phyloP scores from a whole-genome alignment of 176 grass and related monocot genomes.

The Alloteropsis semialata region DNA sequence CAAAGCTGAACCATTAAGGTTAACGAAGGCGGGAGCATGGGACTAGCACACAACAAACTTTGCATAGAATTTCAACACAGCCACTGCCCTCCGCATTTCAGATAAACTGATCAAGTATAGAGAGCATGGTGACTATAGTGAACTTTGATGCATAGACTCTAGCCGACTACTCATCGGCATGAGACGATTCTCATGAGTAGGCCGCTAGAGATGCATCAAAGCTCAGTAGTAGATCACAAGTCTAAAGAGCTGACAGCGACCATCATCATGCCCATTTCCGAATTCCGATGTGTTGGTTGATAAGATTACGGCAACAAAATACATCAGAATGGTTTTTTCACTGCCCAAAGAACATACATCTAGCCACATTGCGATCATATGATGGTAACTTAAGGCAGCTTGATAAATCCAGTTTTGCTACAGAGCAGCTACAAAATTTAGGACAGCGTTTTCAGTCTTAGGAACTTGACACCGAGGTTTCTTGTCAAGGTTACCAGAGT shows the following conservation, averaged over 20 bases:
- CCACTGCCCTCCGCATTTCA: neutral
- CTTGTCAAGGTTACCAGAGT: slow-evolving; percentile 15
- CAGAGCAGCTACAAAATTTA: slow-evolving; percentile 56
- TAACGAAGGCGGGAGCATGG: neutral
- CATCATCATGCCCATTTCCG: neutral
- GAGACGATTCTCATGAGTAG: too few relatives aligned
- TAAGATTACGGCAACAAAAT: neutral
- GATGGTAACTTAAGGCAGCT: slow-evolving; percentile 22
- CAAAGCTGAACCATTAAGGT: neutral
- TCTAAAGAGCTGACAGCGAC: neutral
- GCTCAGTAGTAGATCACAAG: neutral
- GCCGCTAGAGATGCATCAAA: neutral
- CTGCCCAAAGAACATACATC: neutral
- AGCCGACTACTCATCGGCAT: too few relatives aligned
- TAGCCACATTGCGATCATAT: neutral
- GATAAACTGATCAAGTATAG: neutral
- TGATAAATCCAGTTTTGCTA: slow-evolving; percentile 38
- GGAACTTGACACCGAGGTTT: slow-evolving; percentile 3
- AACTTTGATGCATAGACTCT: too few relatives aligned
- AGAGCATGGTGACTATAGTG: neutral
- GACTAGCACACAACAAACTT: neutral
- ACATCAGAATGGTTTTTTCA: neutral
- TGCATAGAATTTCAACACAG: too few relatives aligned
- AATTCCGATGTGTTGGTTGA: neutral
- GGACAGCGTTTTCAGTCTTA: slow-evolving; percentile 11